Base-by-base conservation (phyloP, 2,329 filamentous ascomycete species). In the Zelopaecilomyces penicillatus region DNA sequence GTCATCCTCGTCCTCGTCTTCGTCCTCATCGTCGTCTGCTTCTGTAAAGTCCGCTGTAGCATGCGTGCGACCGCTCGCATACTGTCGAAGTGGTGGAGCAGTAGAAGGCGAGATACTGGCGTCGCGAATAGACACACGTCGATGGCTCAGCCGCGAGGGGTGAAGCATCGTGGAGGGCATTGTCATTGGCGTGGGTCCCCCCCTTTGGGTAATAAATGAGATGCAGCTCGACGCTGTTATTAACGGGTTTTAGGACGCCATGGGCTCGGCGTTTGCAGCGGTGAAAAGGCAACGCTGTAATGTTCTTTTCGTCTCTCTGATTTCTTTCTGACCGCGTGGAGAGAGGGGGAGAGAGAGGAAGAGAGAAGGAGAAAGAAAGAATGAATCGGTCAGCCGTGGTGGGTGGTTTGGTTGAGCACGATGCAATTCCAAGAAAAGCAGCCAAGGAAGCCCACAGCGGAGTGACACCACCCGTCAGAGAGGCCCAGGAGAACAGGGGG, bases 21-120 rank as follows among this genome's bases (percentile, higher is more conserved):
- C 63, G 12, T 68, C 69, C 30, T 73, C 69, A 44, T 73, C 74
- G 42, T 80, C 76, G 47, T 82, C 78, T 33, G 71, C 76, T 57
- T 82, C 79, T 39, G 78, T 82, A 52, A 82, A 83, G 59, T 83
- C 80, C 48, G 79, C 80, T 3, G 75, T 78, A 45, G 79, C 78
- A 60, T 78, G 75, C 50, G 71, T 56, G 44, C 61, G 56, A 30
- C 53, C 50, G 19, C 49, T 50, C 37, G 59, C 56, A 32, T 55
- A 55, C 40, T 54, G 55, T 29, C 56, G 60, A 42, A 53, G 51
- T 30, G 52, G 50, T 7, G 51, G 56, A 12, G 59, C 55, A n/a
- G 61, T 55, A 6, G 62, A 61, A 19, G 60, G 57, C 29, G 63
- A 64, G 41, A 51, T 51, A 49, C 56, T 56, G 43, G 54, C 54